Base-by-base conservation (phyloP, 306 rosid species). In the Dalbergia oliveri region DNA sequence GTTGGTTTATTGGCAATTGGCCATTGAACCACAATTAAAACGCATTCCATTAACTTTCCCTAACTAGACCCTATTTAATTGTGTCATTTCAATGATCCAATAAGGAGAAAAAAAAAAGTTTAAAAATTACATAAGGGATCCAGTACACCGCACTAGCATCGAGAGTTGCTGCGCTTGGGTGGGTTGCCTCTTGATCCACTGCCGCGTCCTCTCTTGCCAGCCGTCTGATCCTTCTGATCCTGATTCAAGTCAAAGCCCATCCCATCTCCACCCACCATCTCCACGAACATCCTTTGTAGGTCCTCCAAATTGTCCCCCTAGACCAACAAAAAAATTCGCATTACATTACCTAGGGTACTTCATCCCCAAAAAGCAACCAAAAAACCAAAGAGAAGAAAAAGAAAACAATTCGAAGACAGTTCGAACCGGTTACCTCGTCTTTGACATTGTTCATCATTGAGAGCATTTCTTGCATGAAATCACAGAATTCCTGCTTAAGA, bases 251-350 rank as follows among this genome's bases (percentile, higher is more conserved):
- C 87, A 26, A 85, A 69, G 31, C 82, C 82, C 79, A 79, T 74
- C 7, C 82, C 92, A 74, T 87, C 92, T 8, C 91, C 93, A 45
- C 97, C 97, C 5, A 90, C 97, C 97, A 96, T 91, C 49, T 96
- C 99, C 70, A 72, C 84, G 21, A 90, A 91, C 97, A 93, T 96
- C 91, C 80, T 86, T 23, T 91, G 97, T 14, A 96, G 88, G 76
- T 96, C 99, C 79, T 96, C 99, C 78, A 96, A 89, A 80, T 93
- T 89, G 41, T 91, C 88, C 74, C 90, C 97, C 99, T 96, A 1
- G 9, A 1, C 0, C 57, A 23, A 8, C 11, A 61, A 57, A 39
- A 6, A 43, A 66, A 21, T 13, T 18, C 3, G 23, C 64, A 49
- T n/a, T 5, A 39, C 23, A 33, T 21, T 57, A 14, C 54, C 35